phyloP scores from a whole-genome alignment of 148 eudicot species.

The Amaranthus cruentus region DNA sequence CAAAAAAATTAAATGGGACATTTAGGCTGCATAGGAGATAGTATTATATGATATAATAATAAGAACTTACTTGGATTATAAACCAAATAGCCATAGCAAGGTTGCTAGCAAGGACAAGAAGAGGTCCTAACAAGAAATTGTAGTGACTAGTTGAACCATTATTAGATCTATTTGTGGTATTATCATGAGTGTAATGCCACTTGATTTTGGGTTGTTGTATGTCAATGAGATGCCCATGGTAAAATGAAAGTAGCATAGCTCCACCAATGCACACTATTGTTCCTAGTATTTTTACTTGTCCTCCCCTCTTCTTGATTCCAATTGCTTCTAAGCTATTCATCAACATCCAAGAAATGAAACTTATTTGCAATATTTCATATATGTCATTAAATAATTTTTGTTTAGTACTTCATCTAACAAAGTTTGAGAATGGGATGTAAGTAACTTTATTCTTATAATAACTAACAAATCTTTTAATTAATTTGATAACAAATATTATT shows the following conservation, averaged over 20 bases:
- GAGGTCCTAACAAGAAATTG: slow-evolving; percentile 51
- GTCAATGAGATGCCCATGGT: slow-evolving; percentile 45
- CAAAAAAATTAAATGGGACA: too few relatives aligned
- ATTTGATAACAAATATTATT: too few relatives aligned
- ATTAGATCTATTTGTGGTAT: neutral
- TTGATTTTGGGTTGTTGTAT: slow-evolving; percentile 40
- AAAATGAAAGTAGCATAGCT: slow-evolving; percentile 77
- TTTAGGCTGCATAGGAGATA: too few relatives aligned
- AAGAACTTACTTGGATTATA: slow-evolving; percentile 67
- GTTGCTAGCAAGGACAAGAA: slow-evolving; percentile 54
- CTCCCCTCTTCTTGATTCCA: slow-evolving; percentile 44
- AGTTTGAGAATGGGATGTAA: too few relatives aligned
- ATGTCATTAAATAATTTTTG: too few relatives aligned
- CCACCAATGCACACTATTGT: slow-evolving; percentile 75
- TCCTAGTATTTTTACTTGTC: slow-evolving; percentile 65
- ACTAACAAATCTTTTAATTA: too few relatives aligned
- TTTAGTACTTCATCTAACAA: too few relatives aligned
- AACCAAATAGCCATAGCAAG: slow-evolving; percentile 75
- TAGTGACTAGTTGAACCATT: slow-evolving; percentile 16
- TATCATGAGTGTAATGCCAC: slow-evolving; percentile 36
- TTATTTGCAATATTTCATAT: too few relatives aligned
- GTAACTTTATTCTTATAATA: too few relatives aligned
- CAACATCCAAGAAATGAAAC: neutral
- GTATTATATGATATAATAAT: too few relatives aligned
- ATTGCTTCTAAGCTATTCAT: slow-evolving; percentile 50